phyloP scores from a whole-genome alignment of 2,329 filamentous ascomycete genomes.

The Alternaria rosae region DNA sequence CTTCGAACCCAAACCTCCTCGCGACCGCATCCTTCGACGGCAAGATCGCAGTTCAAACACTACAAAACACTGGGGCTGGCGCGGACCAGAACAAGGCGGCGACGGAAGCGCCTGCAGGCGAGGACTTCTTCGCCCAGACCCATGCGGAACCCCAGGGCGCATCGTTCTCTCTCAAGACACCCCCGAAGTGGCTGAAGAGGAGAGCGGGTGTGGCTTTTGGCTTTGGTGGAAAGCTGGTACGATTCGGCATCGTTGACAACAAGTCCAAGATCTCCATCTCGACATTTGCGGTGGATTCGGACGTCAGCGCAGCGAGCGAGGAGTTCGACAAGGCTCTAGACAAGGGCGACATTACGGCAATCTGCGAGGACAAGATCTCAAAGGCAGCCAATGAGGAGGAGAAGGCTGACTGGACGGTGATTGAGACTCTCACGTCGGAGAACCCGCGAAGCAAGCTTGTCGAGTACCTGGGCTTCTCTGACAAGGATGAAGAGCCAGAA shows the following conservation, averaged over 20 bases:
- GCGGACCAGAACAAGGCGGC: conserved; percentile 65
- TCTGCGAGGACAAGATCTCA: conserved; percentile 81
- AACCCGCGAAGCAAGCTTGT: conserved; percentile 87
- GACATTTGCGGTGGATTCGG: conserved; percentile 86
- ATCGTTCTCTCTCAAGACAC: conserved; percentile 83
- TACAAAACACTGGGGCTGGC: conserved; percentile 89
- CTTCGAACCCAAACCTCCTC: conserved; percentile 87
- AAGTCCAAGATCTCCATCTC: conserved; percentile 83
- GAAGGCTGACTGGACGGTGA: conserved; percentile 94
- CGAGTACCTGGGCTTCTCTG: conserved; percentile 87
- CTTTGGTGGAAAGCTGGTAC: conserved; percentile 91
- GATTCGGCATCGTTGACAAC: conserved; percentile 73
- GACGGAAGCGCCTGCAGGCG: conserved; percentile 77
- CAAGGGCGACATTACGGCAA: conserved; percentile 75
- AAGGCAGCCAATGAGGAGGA: conserved; percentile 85
- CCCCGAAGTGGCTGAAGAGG: conserved; percentile 89
- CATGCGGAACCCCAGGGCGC: conserved; percentile 90
- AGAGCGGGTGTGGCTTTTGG: conserved; percentile 90
- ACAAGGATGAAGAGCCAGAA: conserved; percentile 54
- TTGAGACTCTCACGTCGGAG: conserved; percentile 84
- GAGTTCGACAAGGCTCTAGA: conserved; percentile 85
- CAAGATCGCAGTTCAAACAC: conserved; percentile 90
- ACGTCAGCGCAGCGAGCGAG: conserved; percentile 82
- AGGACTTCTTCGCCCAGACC: conserved; percentile 95
- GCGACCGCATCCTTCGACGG: conserved; percentile 98